Evolutionary conservation across 352 stramenopile genomes (phyloP).

Genomic region (Halophytophthora polymorphica): DNA sequence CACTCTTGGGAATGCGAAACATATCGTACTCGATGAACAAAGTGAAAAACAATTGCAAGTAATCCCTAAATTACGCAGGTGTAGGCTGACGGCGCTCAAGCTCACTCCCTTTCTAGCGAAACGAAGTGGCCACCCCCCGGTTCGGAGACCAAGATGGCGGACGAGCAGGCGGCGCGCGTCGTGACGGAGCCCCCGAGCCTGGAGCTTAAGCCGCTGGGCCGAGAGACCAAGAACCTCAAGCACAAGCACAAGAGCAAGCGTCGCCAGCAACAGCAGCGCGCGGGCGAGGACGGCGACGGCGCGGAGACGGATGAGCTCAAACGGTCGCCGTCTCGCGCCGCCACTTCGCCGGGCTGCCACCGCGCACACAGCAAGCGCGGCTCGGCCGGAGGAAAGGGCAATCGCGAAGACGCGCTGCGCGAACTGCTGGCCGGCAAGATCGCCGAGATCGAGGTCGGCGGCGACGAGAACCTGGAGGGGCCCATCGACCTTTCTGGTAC

Average conservation of each 20-base stretch:
- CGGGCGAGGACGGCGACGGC: slow-evolving; percentile 3
- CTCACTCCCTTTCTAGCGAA: too few relatives aligned
- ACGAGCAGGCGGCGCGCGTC: slow-evolving; percentile 17
- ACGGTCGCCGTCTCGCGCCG: slow-evolving; percentile 19
- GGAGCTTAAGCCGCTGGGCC: slow-evolving; percentile 61
- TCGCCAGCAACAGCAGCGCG: slow-evolving; percentile 15
- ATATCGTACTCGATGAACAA: too few relatives aligned
- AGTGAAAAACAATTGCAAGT: too few relatives aligned
- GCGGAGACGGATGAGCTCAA: slow-evolving; percentile 12
- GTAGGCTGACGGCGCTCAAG: too few relatives aligned
- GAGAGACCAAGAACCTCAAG: slow-evolving; percentile 70
- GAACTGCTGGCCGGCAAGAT: slow-evolving; percentile 84
- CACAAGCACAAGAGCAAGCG: slow-evolving; percentile 82
- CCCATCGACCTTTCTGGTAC: slow-evolving; percentile 67
- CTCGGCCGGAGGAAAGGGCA: slow-evolving; percentile 10
- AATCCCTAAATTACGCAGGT: too few relatives aligned
- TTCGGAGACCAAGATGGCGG: slow-evolving; percentile 23
- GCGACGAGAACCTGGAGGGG: slow-evolving; percentile 70
- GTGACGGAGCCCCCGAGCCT: slow-evolving; percentile 27
- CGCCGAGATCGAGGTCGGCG: slow-evolving; percentile 79
- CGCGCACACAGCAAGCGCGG: slow-evolving; percentile 23
- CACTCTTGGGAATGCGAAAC: too few relatives aligned
- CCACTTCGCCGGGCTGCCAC: slow-evolving; percentile 23
- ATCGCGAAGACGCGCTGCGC: slow-evolving; percentile 57
- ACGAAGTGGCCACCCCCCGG: too few relatives aligned